Evolutionary conservation across 305 asterid genomes (phyloP).

Genomic region (Fraxinus greggii): DNA sequence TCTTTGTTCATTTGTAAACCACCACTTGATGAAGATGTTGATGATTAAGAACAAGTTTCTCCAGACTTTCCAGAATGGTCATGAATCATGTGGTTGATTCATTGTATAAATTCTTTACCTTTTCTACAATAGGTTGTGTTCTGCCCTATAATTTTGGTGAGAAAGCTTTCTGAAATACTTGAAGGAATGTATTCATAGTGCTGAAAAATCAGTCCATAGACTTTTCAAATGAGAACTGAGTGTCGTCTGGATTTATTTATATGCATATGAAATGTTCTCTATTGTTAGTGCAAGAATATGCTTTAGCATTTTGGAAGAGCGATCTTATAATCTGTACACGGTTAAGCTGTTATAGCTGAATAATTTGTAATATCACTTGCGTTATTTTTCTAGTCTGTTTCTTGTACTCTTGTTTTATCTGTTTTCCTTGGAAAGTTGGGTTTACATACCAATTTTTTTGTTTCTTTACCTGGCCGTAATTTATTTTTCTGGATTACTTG

Average conservation of each 20-base stretch:
- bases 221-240: neutral
- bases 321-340: neutral
- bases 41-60: neutral
- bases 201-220: neutral
- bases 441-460: neutral
- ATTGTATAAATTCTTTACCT: neutral
- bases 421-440: constrained; percentile 7
- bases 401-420: neutral
- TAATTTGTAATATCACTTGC: neutral
- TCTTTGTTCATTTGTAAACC: neutral
- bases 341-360: neutral
- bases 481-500: constrained; percentile 26
- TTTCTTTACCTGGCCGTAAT: constrained; percentile 11
- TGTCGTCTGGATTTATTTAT: neutral
- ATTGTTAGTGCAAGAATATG: neutral
- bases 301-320: neutral
- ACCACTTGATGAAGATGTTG: neutral
- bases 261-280: neutral
- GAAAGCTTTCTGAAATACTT: neutral
- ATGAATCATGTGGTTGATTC: neutral
- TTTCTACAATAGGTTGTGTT: neutral
- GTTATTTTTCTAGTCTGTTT: neutral
- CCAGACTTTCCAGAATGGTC: neutral
- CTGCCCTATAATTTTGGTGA: neutral
- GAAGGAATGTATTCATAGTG: neutral